These are phyloP conservation scores for Trametes punicea DNA, from an alignment of 768 basidiomycete species.

Conservation along the genomic window DNA sequence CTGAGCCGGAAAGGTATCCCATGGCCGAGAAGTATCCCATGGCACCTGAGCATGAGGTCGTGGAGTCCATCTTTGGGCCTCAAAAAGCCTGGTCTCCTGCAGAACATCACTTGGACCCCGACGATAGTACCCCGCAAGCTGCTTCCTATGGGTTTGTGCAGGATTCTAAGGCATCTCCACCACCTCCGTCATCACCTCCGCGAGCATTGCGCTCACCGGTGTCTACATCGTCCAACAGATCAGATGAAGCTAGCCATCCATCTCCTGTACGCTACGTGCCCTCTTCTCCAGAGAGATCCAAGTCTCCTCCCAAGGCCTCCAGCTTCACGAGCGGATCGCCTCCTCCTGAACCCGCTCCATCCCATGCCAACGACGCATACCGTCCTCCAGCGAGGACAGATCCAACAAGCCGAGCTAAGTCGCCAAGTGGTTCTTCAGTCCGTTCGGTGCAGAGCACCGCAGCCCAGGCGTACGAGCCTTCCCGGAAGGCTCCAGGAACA, in stretches of 20 bases:
- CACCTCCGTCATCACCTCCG: conserved; percentile 6
- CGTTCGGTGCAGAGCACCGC: conserved; percentile 9
- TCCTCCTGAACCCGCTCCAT: neutral
- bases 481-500: neutral
- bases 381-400: conserved; percentile 1
- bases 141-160: neutral
- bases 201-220: conserved; percentile 17
- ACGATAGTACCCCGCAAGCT: conserved; percentile 2
- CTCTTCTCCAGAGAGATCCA: conserved; percentile 10
- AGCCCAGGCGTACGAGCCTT: conserved; percentile 1
- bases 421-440: conserved; percentile 18
- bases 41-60: too few relatives aligned
- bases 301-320: conserved; percentile 2
- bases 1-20: too few relatives aligned
- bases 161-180: neutral
- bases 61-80: neutral
- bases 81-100: neutral
- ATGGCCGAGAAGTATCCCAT: too few relatives aligned
- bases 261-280: conserved; percentile 17
- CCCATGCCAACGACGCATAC: conserved; percentile 3
- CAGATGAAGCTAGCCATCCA: neutral
- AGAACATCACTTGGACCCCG: neutral
- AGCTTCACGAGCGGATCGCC: neutral
- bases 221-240: conserved; percentile 18
- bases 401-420: conserved; percentile 14